These are phyloP conservation scores for Lagenaria siceraria DNA, from an alignment of 306 rosid genomes.

Conservation along the genomic window DNA sequence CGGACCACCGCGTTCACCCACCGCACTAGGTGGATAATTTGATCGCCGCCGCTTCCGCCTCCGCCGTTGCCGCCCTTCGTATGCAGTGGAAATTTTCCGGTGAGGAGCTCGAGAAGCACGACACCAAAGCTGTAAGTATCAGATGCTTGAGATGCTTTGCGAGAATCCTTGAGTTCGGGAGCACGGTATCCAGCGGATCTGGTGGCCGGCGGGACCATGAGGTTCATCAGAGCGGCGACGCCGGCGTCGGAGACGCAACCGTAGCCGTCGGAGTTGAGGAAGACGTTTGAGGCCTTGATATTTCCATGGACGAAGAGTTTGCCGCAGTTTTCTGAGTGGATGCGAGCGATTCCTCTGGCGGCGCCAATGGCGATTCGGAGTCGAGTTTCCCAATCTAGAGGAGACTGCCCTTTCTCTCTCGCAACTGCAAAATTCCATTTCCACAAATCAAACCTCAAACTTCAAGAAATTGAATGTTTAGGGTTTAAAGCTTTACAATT, in stretches of 20 bases:
- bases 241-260: conserved; percentile 75
- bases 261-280: conserved; percentile 62
- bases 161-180: conserved; percentile 74
- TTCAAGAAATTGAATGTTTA: no score
- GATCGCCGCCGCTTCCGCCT: conserved; percentile 32
- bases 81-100: conserved; percentile 66
- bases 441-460: background rate
- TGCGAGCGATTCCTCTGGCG: conserved; percentile 71
- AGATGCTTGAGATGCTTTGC: conserved; percentile 52
- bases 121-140: conserved; percentile 86
- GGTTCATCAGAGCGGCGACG: conserved; percentile 43
- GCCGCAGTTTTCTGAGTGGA: conserved; percentile 56
- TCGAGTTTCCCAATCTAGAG: conserved; percentile 81
- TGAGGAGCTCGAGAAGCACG: conserved; percentile 73
- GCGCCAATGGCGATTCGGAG: conserved; percentile 66
- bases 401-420: conserved; percentile 41
- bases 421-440: conserved; percentile 30
- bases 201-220: conserved; percentile 35
- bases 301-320: conserved; percentile 86
- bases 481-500: no score
- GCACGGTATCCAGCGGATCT: conserved; percentile 77
- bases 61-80: conserved; percentile 21
- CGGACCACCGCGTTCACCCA: conserved; percentile 98
- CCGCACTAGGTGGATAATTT: conserved; percentile 70
- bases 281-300: conserved; percentile 75